Conservation (phyloP, 2,329 filamentous ascomycete genomes). For the Fusarium chlamydosporum region DNA sequence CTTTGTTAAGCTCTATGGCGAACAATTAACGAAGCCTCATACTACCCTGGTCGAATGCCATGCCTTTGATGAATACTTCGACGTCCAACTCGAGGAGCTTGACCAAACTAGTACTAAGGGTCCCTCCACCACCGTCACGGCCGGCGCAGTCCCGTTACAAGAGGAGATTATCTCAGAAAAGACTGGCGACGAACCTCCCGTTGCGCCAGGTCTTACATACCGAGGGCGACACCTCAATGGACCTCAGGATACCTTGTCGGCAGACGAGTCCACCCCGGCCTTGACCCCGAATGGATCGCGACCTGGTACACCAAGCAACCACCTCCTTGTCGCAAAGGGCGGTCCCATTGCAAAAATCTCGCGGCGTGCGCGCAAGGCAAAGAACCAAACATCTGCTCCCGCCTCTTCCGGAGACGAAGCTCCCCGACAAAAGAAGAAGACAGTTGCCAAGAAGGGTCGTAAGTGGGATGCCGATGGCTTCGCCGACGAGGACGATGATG, state of each 20-base stretch:
- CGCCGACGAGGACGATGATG: conserved; percentile 84
- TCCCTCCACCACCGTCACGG: conserved; percentile 45
- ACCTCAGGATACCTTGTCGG: conserved; percentile 63
- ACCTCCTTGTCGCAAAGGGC: conserved; percentile 77
- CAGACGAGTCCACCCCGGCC: conserved; percentile 75
- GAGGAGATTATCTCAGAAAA: conserved; percentile 55
- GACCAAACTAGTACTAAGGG: conserved; percentile 68
- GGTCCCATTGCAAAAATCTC: conserved; percentile 84
- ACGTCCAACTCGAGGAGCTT: conserved; percentile 89
- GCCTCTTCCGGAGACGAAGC: conserved; percentile 89
- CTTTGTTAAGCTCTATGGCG: conserved; percentile 90
- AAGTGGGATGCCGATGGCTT: conserved; percentile 93
- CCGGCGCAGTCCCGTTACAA: conserved; percentile 51
- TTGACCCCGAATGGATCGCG: conserved; percentile 82
- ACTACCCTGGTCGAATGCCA: conserved; percentile 82
- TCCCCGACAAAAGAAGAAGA: conserved; percentile 67
- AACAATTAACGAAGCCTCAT: conserved; percentile 85
- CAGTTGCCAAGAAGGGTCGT: conserved; percentile 91
- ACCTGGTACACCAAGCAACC: conserved; percentile 79
- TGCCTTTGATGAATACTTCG: conserved; percentile 92
- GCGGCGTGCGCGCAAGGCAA: conserved; percentile 78
- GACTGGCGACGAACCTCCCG: conserved; percentile 43
- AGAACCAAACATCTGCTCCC: conserved; percentile 75
- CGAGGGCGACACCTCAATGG: conserved; percentile 57
- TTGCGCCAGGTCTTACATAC: conserved; percentile 59